Conservation (phyloP, 2,329 filamentous ascomycete genomes). For the Claviceps sp. region DNA sequence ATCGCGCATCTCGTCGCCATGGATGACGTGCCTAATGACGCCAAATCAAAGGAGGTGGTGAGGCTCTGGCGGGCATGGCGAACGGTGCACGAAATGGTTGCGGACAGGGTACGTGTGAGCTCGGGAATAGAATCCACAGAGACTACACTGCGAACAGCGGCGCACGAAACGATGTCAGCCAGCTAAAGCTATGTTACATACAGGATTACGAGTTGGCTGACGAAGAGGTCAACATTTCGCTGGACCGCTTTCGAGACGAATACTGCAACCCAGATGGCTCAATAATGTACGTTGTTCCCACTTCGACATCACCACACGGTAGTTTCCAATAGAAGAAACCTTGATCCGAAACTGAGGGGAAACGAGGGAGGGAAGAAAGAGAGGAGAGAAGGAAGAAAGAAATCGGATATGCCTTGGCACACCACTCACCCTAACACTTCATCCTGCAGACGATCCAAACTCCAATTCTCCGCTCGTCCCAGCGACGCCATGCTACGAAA, state of each 20-base stretch:
- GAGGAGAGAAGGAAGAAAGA: neutral
- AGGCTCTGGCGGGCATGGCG: slow-evolving; percentile 88
- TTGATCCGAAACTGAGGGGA: too few species aligned
- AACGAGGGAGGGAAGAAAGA: neutral
- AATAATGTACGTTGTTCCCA: slow-evolving; percentile 48
- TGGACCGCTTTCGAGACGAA: slow-evolving; percentile 64
- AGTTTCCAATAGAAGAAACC: too few species aligned
- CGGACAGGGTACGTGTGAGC: slow-evolving; percentile 57
- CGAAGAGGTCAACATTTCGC: slow-evolving; percentile 73
- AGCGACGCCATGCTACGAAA: slow-evolving; percentile 73
- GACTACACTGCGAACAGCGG: neutral
- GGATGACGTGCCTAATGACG: slow-evolving; percentile 33
- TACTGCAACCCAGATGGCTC: slow-evolving; percentile 62
- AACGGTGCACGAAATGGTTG: slow-evolving; percentile 90
- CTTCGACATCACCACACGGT: neutral
- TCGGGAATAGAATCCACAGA: neutral
- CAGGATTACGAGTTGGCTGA: slow-evolving; percentile 90
- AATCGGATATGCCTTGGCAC: too few species aligned
- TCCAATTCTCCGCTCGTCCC: slow-evolving; percentile 81
- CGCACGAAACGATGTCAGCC: neutral
- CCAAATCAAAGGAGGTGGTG: slow-evolving; percentile 39
- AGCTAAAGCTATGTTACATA: neutral
- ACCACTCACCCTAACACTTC: neutral
- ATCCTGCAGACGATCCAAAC: slow-evolving; percentile 54
- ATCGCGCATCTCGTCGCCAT: slow-evolving; percentile 12